These are phyloP conservation scores for Lodderomyces beijingensis DNA, from an alignment of 1,139 yeast genomes.

Conservation along the genomic window DNA sequence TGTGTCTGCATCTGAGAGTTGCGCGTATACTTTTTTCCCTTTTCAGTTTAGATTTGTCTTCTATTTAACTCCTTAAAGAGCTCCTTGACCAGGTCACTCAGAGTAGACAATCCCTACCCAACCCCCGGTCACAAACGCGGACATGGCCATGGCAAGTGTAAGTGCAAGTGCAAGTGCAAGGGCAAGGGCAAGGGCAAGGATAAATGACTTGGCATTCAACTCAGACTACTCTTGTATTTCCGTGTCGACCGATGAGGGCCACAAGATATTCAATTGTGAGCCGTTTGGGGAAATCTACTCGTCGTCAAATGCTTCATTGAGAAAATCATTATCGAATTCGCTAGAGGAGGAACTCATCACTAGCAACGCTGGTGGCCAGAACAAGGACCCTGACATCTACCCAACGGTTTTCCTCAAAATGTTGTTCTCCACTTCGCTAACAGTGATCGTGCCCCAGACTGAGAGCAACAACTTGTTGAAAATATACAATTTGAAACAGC, in stretches of 20 bases:
- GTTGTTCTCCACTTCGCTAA: slow-evolving; percentile 66
- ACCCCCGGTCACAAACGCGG: no score
- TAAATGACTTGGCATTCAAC: slow-evolving; percentile 41
- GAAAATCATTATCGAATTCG: slow-evolving; percentile 14
- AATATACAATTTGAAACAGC: slow-evolving; percentile 65
- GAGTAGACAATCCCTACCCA: no score
- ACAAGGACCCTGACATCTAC: slow-evolving; percentile 7
- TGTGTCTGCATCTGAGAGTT: slow-evolving; percentile 2
- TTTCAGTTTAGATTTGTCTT: no score
- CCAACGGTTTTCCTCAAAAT: slow-evolving; percentile 47
- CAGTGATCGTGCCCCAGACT: slow-evolving; percentile 54
- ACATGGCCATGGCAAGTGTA: no score
- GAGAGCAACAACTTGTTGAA: slow-evolving; percentile 48
- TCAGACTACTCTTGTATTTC: slow-evolving; percentile 43
- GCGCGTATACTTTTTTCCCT: neutral
- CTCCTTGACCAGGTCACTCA: no score
- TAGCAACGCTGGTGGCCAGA: neutral
- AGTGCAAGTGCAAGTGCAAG: neutral
- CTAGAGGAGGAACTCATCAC: slow-evolving; percentile 1
- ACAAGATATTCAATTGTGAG: slow-evolving; percentile 42
- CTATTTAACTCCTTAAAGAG: no score
- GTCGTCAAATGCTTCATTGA: slow-evolving; percentile 15
- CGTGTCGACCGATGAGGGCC: slow-evolving; percentile 30
- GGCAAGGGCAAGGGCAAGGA: slow-evolving; percentile 9
- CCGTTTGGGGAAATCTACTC: slow-evolving; percentile 46